A percentile compares a stretch with the other conserved stretches of the same genome.
These are phyloP conservation scores for Boletellus emodensis DNA, from an alignment of 768 basidiomycete genomes.

Conservation along the genomic window DNA sequence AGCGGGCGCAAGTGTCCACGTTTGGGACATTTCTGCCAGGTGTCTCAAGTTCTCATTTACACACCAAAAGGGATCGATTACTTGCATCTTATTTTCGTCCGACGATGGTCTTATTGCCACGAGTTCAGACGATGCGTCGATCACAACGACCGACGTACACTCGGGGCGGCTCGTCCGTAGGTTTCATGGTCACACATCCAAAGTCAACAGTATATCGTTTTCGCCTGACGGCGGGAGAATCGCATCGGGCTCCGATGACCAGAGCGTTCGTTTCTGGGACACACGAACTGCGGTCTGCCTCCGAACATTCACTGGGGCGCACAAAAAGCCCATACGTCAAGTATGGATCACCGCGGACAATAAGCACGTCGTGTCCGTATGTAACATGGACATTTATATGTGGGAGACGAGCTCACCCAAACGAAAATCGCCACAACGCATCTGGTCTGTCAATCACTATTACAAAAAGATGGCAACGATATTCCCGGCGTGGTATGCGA, in stretches of 20 bases:
- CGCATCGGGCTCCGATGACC: slow-evolving; percentile 22
- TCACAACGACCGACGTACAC: slow-evolving; percentile 12
- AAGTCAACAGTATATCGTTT: slow-evolving; percentile 19
- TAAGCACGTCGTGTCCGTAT: slow-evolving; percentile 10
- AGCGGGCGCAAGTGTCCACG: slow-evolving; percentile 6
- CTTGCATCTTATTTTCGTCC: slow-evolving; percentile 19
- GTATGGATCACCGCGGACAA: slow-evolving; percentile 19
- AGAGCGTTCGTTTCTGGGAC: slow-evolving; percentile 24
- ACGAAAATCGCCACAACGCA: slow-evolving; percentile 6
- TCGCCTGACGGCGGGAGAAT: slow-evolving; percentile 16
- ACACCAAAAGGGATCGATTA: slow-evolving; percentile 14
- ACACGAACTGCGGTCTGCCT: slow-evolving; percentile 16
- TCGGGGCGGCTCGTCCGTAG: slow-evolving; percentile 6
- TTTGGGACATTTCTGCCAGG: slow-evolving; percentile 16
- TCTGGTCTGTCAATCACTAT: slow-evolving; percentile 15
- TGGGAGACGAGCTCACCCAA: slow-evolving; percentile 7
- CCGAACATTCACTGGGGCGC: slow-evolving; percentile 9
- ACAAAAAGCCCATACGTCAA: slow-evolving; percentile 13
- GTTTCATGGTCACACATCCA: slow-evolving; percentile 16
- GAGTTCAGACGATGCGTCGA: slow-evolving; percentile 10
- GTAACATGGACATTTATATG: slow-evolving; percentile 12
- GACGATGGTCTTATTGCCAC: slow-evolving; percentile 13
- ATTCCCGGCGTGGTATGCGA: slow-evolving; percentile 17
- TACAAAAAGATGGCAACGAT: slow-evolving; percentile 2
- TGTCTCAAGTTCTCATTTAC: slow-evolving; percentile 6